Percentiles rank a stretch among this genome's conserved stretches.
These are phyloP conservation scores for Domatiomyces globalis DNA, from an alignment of 2,329 filamentous ascomycete genomes.

Conservation along the genomic window DNA sequence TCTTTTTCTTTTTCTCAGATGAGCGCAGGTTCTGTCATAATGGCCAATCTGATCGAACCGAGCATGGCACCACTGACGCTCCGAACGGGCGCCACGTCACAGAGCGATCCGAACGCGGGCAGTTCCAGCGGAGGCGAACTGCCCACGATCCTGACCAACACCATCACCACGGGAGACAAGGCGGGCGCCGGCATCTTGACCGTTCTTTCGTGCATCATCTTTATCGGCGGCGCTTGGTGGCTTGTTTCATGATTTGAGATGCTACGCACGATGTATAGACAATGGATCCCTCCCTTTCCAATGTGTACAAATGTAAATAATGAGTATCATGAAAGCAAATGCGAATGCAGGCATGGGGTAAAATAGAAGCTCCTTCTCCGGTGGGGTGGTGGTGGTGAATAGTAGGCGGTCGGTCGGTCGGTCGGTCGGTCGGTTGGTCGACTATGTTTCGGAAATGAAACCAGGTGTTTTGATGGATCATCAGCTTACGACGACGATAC, in stretches of 20 bases:
- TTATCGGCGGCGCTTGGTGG: slow-evolving; percentile 14
- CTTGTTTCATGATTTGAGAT: slow-evolving; percentile 4
- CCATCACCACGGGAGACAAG: slow-evolving; percentile 24
- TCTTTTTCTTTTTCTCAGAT: slow-evolving; percentile 28
- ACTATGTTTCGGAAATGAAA: too few species aligned
- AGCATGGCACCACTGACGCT: slow-evolving; percentile 37
- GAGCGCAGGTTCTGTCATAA: slow-evolving; percentile 50
- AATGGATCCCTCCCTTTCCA: too few species aligned
- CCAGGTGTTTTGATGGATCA: too few species aligned
- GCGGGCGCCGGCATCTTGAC: slow-evolving; percentile 29
- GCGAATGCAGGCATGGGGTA: too few species aligned
- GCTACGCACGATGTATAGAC: neutral
- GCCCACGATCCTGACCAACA: neutral
- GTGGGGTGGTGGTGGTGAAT: too few species aligned
- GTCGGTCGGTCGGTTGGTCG: too few species aligned
- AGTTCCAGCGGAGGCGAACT: slow-evolving; percentile 6
- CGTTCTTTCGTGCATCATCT: slow-evolving; percentile 17
- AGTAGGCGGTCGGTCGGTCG: too few species aligned
- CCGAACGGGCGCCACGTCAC: slow-evolving; percentile 42
- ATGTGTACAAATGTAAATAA: neutral
- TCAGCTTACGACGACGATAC: too few species aligned
- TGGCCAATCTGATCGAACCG: slow-evolving; percentile 42
- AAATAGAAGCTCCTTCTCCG: too few species aligned
- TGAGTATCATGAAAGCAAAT: neutral
- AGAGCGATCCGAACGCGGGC: slow-evolving; percentile 26